A percentile compares a stretch with the other conserved stretches of the same genome.
Evolutionary conservation across 2,329 filamentous ascomycete genomes (phyloP).

Genomic region (Xylaria polymorpha): DNA sequence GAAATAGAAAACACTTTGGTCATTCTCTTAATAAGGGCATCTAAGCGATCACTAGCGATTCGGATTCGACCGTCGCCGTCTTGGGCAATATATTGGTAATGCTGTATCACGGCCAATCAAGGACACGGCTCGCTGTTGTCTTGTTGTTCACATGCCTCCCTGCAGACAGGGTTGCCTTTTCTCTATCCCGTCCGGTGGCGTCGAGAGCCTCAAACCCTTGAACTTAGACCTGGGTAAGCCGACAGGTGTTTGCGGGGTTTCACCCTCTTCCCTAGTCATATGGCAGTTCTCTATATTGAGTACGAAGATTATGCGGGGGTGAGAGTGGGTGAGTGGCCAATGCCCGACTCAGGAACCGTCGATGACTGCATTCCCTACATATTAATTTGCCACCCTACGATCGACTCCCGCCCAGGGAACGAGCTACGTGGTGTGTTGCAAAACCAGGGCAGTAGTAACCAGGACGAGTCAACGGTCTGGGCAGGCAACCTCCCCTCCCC

Average conservation of each 20-base stretch:
- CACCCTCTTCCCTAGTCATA: constrained; percentile 27
- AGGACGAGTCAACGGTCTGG: constrained; percentile 27
- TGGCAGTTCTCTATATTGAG: constrained; percentile 30
- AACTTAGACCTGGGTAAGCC: constrained; percentile 22
- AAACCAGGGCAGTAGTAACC: constrained; percentile 29
- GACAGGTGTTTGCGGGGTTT: constrained; percentile 29
- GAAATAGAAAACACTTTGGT: constrained; percentile 6
- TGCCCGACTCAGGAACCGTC: constrained; percentile 20
- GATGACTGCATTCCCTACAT: constrained; percentile 33
- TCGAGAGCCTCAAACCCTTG: constrained; percentile 36
- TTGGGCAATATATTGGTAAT: constrained; percentile 21
- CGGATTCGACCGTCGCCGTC: constrained; percentile 10
- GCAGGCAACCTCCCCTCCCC: constrained; percentile 11
- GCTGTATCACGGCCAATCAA: constrained; percentile 25
- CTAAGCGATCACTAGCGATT: constrained; percentile 18
- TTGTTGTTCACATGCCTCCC: constrained; percentile 33
- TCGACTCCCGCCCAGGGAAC: constrained; percentile 27
- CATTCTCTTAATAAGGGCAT: constrained; percentile 29
- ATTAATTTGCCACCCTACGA: constrained; percentile 39
- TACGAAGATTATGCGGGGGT: constrained; percentile 32
- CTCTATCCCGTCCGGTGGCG: constrained; percentile 20
- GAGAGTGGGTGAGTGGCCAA: constrained; percentile 28
- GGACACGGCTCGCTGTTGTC: not conserved
- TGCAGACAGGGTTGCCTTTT: constrained; percentile 20
- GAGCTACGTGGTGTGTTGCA: constrained; percentile 25